These are phyloP conservation scores for Diplogelasinospora grovesii DNA, from an alignment of 495 filamentous ascomycete genomes.

Conservation along the genomic window DNA sequence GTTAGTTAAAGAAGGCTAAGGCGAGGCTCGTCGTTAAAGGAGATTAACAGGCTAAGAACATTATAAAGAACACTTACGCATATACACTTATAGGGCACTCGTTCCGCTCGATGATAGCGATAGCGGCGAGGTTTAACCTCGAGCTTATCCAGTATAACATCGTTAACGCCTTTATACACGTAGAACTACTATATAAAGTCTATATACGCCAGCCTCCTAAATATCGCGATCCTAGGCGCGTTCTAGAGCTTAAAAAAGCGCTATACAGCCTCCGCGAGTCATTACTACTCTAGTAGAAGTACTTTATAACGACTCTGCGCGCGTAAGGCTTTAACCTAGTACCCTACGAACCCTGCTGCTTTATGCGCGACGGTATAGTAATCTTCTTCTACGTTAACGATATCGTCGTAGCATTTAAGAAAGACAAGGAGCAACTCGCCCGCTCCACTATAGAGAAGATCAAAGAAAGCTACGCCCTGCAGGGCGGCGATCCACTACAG, in stretches of 20 bases:
- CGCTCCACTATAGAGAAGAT: too few relatives aligned
- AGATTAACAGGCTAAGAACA: neutral
- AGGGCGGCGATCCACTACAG: too few relatives aligned
- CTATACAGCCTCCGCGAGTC: neutral
- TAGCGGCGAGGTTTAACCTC: neutral
- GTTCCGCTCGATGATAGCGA: neutral
- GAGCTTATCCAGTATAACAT: neutral
- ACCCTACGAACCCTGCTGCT: neutral
- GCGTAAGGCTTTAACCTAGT: neutral
- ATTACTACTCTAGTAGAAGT: neutral
- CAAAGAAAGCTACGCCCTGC: too few relatives aligned
- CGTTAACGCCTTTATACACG: neutral
- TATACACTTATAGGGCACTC: neutral
- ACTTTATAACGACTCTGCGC: neutral
- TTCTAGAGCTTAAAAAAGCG: neutral
- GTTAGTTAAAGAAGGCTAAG: too few relatives aligned
- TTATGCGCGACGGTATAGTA: neutral
- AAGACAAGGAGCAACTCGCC: neutral
- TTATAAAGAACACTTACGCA: neutral
- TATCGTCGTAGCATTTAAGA: neutral
- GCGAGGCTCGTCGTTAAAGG: neutral
- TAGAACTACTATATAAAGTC: neutral
- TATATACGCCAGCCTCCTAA: neutral
- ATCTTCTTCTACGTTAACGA: conserved; percentile 3
- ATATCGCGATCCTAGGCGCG: neutral